Evolutionary conservation across 345 rosid genomes (phyloP), one percentile per base, ranked within the genome.

Genomic region (Euclidium syriacum): DNA sequence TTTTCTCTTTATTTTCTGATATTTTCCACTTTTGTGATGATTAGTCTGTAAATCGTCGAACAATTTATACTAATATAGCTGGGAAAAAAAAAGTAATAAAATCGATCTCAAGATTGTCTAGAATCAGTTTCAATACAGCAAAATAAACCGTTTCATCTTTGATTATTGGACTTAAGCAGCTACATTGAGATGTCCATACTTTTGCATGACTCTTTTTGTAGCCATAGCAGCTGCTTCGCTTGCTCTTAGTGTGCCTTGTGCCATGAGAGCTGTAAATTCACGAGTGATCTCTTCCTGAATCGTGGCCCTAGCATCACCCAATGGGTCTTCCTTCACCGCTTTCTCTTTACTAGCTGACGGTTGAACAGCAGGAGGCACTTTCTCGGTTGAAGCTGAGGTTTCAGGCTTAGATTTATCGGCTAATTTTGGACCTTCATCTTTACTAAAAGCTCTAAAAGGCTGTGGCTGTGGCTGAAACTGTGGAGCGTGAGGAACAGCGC

Each of bases 141-240:
- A 14, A 39, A 22, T 10, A 9, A 27, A 56, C 0, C 0, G 52
- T 50, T 55, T 32, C 7, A 24, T 51, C 50, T 30, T 27, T 12
- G 42, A 29, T 24, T 40, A 43, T 33, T 10, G 18, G 32, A 1
- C 65, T n/a, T 80, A 30, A 70, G 76, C 33, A 1, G 83, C 67
- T 38, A 75, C 76, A 60, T 82, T 81, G 53, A 69, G 19, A 49
- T 78, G 76, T 1, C 95, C 91, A 10, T 90, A 84, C 71, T 86
- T 94, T 59, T 90, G 86, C 99, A 87, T 90, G 20, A 94, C 97
- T 79, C 71, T 84, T 73, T 76, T 84, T 0, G 97, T 79, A 1
- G 96, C 99, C 35, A 87, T 71, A 4, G 99, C 83, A 0, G 99
- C 99, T 14, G 97, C 99, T 71, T 94, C 97, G 47, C 96, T 83